Conservation (phyloP, 257 asterid species). For the Fraxinus cuspidata region DNA sequence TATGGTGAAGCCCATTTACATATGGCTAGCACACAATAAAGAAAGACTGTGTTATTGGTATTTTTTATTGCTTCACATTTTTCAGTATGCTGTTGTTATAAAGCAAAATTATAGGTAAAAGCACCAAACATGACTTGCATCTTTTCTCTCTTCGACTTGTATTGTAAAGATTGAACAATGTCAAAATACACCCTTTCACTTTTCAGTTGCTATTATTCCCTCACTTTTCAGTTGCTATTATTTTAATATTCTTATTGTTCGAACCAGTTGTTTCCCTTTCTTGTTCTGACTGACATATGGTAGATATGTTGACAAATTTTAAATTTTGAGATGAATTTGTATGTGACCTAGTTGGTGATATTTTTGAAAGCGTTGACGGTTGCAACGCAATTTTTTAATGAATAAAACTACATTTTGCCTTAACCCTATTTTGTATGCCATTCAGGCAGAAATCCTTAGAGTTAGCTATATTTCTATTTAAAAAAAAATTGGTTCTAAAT, state of each 20-base stretch:
- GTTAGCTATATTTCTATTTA: slow-evolving; percentile 14
- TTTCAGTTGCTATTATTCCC: neutral
- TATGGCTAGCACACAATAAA: neutral
- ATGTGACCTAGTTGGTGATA: neutral
- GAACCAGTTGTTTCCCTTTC: neutral
- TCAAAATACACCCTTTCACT: neutral
- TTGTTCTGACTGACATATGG: neutral
- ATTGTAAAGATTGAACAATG: neutral
- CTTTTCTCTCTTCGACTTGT: neutral
- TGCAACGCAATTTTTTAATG: neutral
- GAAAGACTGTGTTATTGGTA: neutral
- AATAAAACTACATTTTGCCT: slow-evolving; percentile 15
- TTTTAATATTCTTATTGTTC: neutral
- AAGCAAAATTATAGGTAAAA: neutral
- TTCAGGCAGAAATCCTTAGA: neutral
- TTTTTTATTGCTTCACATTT: neutral
- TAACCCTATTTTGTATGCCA: slow-evolving; percentile 17
- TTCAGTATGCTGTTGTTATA: neutral
- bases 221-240: neutral
- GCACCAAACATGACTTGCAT: neutral
- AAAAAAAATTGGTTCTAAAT: slow-evolving; percentile 27
- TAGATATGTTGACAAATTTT: neutral
- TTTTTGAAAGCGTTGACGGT: neutral
- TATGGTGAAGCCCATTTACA: neutral
- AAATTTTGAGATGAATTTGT: neutral